These are phyloP conservation scores for Sarocladiaceae sp. DNA, from an alignment of 2,329 filamentous ascomycete genomes.

Conservation along the genomic window DNA sequence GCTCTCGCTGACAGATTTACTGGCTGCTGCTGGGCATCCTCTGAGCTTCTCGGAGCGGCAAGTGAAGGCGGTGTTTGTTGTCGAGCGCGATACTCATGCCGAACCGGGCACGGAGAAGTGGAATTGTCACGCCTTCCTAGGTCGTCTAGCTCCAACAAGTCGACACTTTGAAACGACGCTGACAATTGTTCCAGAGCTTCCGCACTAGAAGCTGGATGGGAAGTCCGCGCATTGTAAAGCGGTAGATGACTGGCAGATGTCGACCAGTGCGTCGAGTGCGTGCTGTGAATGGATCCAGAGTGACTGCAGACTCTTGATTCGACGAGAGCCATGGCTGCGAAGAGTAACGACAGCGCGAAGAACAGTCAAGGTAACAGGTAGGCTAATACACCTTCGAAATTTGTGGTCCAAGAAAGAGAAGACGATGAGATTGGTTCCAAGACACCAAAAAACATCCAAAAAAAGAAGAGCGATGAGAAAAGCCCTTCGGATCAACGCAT, in stretches of 20 bases:
- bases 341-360: slow-evolving; percentile 20
- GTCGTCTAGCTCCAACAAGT: slow-evolving; percentile 13
- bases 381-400: slow-evolving; percentile 22
- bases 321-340: slow-evolving; percentile 29
- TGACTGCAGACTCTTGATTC: slow-evolving; percentile 22
- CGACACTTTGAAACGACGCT: not conserved
- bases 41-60: not conserved
- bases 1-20: not conserved
- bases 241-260: not conserved
- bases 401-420: slow-evolving; percentile 13
- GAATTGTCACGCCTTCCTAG: no score
- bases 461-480: slow-evolving; percentile 12
- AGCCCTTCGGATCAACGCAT: not conserved
- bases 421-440: slow-evolving; percentile 33
- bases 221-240: not conserved
- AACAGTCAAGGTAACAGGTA: slow-evolving; percentile 5
- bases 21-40: not conserved
- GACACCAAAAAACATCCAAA: slow-evolving; percentile 35
- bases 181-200: not conserved
- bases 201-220: not conserved
- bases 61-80: not conserved
- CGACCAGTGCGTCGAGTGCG: not conserved
- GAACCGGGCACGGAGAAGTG: not conserved
- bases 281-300: not conserved
- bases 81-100: not conserved